These are phyloP conservation scores for Clitoria ternatea DNA, from an alignment of 306 rosid genomes.

Conservation along the genomic window DNA sequence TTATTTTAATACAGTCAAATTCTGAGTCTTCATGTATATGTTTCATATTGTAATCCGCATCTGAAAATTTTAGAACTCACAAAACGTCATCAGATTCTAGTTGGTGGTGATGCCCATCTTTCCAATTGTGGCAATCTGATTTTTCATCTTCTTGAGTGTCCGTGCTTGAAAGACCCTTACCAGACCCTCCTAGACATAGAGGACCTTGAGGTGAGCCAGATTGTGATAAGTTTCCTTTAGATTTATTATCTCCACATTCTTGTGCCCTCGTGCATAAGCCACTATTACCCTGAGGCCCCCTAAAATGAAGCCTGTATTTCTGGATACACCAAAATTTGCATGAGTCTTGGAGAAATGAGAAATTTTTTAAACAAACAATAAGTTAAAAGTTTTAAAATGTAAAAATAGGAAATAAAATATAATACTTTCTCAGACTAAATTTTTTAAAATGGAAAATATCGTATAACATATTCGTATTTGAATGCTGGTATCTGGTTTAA, in stretches of 20 bases:
- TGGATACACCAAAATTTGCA: slow-evolving; percentile 24
- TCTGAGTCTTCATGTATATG: slow-evolving; percentile 27
- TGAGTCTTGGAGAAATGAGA: background rate
- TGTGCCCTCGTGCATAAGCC: slow-evolving; percentile 31
- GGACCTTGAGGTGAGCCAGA: slow-evolving; percentile 65
- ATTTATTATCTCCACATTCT: slow-evolving; percentile 32
- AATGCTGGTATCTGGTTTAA: no score
- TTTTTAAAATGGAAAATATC: no score
- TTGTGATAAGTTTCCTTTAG: slow-evolving; percentile 38
- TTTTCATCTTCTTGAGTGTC: slow-evolving; percentile 56
- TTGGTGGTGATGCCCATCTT: slow-evolving; percentile 31
- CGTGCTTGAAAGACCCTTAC: slow-evolving; percentile 42
- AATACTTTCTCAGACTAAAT: no score
- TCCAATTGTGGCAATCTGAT: slow-evolving; percentile 71
- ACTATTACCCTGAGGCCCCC: slow-evolving; percentile 36
- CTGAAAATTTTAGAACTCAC: slow-evolving; percentile 25
- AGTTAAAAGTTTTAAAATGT: no score
- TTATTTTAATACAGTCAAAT: slow-evolving; percentile 16
- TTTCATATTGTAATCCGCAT: background rate
- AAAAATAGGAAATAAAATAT: no score
- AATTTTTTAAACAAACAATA: no score
- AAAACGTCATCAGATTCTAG: slow-evolving; percentile 29
- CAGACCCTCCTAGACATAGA: slow-evolving; percentile 37
- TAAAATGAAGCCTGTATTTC: slow-evolving; percentile 81
- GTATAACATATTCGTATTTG: no score